Percentiles rank a stretch among this genome's conserved stretches.
phyloP scores from a whole-genome alignment of 2,329 filamentous ascomycete species.

The Diaporthe helianthi region DNA sequence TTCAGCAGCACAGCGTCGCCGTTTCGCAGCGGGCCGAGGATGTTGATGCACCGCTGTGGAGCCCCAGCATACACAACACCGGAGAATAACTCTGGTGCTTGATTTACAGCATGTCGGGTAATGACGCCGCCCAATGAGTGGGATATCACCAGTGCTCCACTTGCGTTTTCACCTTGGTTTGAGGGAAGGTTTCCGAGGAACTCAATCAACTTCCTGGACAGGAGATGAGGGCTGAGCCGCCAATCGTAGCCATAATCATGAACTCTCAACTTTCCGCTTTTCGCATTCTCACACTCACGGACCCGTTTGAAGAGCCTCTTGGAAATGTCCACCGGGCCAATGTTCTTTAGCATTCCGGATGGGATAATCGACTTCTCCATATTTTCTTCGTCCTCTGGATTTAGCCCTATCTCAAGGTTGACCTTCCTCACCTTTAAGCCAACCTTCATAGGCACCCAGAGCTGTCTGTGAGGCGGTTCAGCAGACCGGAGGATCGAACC shows the following conservation, averaged over 20 bases:
- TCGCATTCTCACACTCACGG: constrained; percentile 75
- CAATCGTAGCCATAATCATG: constrained; percentile 97
- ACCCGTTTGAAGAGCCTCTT: constrained; percentile 81
- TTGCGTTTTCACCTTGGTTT: constrained; percentile 64
- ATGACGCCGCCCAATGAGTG: constrained; percentile 90
- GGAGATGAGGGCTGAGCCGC: constrained; percentile 81
- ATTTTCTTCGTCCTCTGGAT: constrained; percentile 80
- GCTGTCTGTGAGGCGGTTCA: constrained; percentile 80
- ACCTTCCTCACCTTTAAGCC: constrained; percentile 91
- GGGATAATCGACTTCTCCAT: constrained; percentile 86
- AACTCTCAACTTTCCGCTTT: constrained; percentile 74
- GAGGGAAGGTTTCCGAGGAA: constrained; percentile 79
- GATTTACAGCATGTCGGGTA: constrained; percentile 85
- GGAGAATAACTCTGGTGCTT: constrained; percentile 82
- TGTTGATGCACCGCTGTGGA: constrained; percentile 88
- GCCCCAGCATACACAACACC: constrained; percentile 87
- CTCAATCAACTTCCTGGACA: constrained; percentile 73
- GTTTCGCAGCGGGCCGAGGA: constrained; percentile 86
- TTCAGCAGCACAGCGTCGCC: constrained; percentile 93
- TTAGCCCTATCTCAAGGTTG: constrained; percentile 85
- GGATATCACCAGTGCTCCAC: constrained; percentile 81
- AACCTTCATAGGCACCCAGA: constrained; percentile 95
- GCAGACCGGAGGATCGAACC: constrained; percentile 89
- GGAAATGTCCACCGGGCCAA: constrained; percentile 91
- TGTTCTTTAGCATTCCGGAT: constrained; percentile 87